Percentiles rank a stretch among this genome's conserved stretches.
These are phyloP conservation scores for Debaryomyces robertsiae DNA, from an alignment of 1,139 yeast genomes.

Conservation along the genomic window DNA sequence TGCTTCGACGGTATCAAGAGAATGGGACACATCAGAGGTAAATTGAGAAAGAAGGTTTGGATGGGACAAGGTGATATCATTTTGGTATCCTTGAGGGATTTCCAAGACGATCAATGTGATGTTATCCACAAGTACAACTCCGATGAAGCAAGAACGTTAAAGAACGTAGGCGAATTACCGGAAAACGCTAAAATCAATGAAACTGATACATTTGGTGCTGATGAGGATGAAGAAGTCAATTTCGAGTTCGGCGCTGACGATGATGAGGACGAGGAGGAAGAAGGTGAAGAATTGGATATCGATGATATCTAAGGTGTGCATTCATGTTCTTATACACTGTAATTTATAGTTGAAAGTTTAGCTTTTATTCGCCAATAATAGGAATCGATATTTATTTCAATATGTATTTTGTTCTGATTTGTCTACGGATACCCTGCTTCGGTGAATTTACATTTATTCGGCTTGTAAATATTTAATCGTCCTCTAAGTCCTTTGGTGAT, in stretches of 20 bases:
- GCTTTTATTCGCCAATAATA: conserved; percentile 7
- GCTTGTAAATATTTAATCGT: neutral
- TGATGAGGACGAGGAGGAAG: conserved; percentile 72
- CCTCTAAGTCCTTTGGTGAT: conserved; percentile 6
- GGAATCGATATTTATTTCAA: conserved; percentile 2
- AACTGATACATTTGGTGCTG: conserved; percentile 96
- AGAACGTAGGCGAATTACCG: conserved; percentile 95
- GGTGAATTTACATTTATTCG: too few relatives aligned
- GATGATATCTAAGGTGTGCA: conserved; percentile 64
- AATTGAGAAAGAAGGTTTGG: conserved; percentile 99
- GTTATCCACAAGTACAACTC: conserved; percentile 96
- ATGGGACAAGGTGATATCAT: conserved; percentile 98
- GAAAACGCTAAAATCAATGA: conserved; percentile 96
- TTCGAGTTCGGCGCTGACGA: conserved; percentile 98
- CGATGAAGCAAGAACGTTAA: conserved; percentile 97
- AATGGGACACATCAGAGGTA: conserved; percentile 98
- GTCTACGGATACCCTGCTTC: too few relatives aligned
- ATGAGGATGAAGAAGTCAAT: conserved; percentile 96
- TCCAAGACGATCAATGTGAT: conserved; percentile 98
- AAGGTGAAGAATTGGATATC: conserved; percentile 66
- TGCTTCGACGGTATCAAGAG: conserved; percentile 95
- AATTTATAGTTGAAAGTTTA: conserved; percentile 11
- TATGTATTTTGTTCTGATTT: neutral
- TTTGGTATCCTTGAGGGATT: conserved; percentile 93
- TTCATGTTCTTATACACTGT: conserved; percentile 12